A percentile compares a stretch with the other conserved stretches of the same genome.
Evolutionary conservation across 352 stramenopile species (phyloP).

Genomic region (Pythium phragmitis): DNA sequence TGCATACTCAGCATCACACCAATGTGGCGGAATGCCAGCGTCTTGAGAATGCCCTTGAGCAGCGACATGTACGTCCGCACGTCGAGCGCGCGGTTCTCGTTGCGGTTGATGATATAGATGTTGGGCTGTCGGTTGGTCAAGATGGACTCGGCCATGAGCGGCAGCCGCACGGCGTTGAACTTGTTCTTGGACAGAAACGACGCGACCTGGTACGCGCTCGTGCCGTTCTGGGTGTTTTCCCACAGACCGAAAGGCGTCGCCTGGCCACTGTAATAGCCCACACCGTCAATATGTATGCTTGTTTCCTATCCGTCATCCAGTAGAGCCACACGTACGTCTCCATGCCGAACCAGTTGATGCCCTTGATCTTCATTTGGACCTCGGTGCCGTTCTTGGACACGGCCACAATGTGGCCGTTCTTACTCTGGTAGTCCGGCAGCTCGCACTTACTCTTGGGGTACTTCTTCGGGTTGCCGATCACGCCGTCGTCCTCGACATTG

Average conservation of each 20-base stretch:
- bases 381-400: conserved; percentile 47
- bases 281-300: no score
- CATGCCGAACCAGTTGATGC: conserved; percentile 86
- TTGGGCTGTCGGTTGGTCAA: conserved; percentile 31
- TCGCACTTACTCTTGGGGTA: conserved; percentile 35
- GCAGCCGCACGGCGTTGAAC: conserved; percentile 72
- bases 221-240: conserved; percentile 59
- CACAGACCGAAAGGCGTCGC: conserved; percentile 58
- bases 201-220: conserved; percentile 64
- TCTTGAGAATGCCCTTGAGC: conserved; percentile 43
- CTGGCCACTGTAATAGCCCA: conserved; percentile 16
- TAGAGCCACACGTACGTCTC: conserved; percentile 34
- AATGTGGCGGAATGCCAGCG: conserved; percentile 41
- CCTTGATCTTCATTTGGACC: conserved; percentile 76
- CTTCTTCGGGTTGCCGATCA: conserved; percentile 21
- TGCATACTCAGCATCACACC: conserved; percentile 43
- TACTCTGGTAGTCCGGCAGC: conserved; percentile 77
- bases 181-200: conserved; percentile 71
- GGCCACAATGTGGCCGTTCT: conserved; percentile 68
- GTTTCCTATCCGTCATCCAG: no score
- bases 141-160: conserved; percentile 58
- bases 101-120: conserved; percentile 30
- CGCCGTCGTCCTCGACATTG: background rate
- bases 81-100: conserved; percentile 58
- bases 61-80: conserved; percentile 38